phyloP scores from a whole-genome alignment of 75 land plant species.

The Pinus tabuliformis region DNA sequence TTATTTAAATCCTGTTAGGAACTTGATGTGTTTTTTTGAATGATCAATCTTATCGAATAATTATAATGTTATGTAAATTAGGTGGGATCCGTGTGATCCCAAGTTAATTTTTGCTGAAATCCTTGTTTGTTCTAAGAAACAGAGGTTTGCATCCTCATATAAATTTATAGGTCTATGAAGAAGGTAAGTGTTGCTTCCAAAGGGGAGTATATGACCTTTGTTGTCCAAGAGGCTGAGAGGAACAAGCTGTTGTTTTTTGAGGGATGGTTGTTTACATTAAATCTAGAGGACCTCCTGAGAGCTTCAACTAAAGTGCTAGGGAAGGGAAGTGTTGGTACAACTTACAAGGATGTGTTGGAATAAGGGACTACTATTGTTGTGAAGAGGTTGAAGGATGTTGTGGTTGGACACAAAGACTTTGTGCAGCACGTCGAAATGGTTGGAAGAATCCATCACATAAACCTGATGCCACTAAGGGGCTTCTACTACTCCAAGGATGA shows the following conservation, averaged over 20 bases:
- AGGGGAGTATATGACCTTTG: slow-evolving; percentile 34
- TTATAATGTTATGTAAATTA: too few relatives aligned
- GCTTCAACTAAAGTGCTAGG: slow-evolving; percentile 88
- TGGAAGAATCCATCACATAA: slow-evolving; percentile 58
- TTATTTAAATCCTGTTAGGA: too few relatives aligned
- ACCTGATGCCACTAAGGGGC: slow-evolving; percentile 63
- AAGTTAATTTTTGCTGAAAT: too few relatives aligned
- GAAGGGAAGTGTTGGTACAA: slow-evolving; percentile 68
- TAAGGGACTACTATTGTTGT: slow-evolving; percentile 75
- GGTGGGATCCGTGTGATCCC: too few relatives aligned
- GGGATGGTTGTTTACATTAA: slow-evolving; percentile 46
- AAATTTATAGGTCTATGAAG: slow-evolving; percentile 8
- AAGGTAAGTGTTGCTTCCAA: slow-evolving; percentile 29
- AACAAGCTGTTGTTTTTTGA: slow-evolving; percentile 77
- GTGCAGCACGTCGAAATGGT: slow-evolving; percentile 58
- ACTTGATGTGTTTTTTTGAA: too few relatives aligned
- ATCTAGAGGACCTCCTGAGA: slow-evolving; percentile 83
- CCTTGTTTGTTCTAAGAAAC: background rate
- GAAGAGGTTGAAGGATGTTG: slow-evolving; percentile 75
- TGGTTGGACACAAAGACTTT: slow-evolving; percentile 54
- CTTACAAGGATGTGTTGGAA: slow-evolving; percentile 81
- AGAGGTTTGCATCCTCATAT: background rate
- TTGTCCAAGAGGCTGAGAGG: slow-evolving; percentile 54
- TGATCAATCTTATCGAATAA: too few relatives aligned
- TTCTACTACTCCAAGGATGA: slow-evolving; percentile 88